Percentiles rank a stretch among this genome's conserved stretches.
Conservation (phyloP, 2,329 filamentous ascomycete genomes). For the Hypoxylon sp. region DNA sequence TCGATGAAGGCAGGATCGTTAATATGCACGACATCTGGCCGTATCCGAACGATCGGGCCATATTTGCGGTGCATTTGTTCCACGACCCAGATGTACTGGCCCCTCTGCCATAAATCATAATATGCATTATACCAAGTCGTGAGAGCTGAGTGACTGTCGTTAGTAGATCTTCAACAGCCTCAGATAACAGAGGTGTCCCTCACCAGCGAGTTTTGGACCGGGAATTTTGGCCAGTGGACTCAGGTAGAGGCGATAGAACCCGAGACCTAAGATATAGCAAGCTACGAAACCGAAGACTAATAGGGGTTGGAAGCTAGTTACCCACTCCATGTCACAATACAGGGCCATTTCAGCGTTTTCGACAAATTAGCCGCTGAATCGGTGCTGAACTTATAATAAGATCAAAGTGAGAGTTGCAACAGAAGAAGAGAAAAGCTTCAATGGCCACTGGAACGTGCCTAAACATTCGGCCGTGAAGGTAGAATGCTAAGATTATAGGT, state of each 20-base stretch:
- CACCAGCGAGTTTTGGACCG: slow-evolving; percentile 49
- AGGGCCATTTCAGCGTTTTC: slow-evolving; percentile 24
- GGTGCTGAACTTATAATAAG: not conserved
- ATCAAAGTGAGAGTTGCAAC: not conserved
- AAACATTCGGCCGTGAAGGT: not conserved
- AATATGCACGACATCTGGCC: slow-evolving; percentile 54
- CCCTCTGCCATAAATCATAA: slow-evolving; percentile 46
- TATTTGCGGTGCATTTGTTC: slow-evolving; percentile 51
- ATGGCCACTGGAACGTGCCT: not conserved
- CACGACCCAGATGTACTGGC: slow-evolving; percentile 49
- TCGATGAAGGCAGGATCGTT: slow-evolving; percentile 52
- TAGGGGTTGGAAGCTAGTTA: slow-evolving; percentile 22
- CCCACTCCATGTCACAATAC: slow-evolving; percentile 8
- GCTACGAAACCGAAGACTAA: slow-evolving; percentile 10
- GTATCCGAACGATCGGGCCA: slow-evolving; percentile 49
- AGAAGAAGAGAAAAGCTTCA: not conserved
- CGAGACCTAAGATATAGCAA: slow-evolving; percentile 28
- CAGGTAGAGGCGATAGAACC: slow-evolving; percentile 49
- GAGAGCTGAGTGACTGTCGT: slow-evolving; percentile 31
- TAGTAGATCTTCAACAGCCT: not conserved
- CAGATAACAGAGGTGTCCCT: slow-evolving; percentile 11
- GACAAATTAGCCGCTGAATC: not conserved
- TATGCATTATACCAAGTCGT: slow-evolving; percentile 48
- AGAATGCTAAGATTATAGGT: not conserved
- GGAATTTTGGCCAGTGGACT: slow-evolving; percentile 49